Conservation (phyloP, 129 eudicot species). For the Flaveria linearis region DNA sequence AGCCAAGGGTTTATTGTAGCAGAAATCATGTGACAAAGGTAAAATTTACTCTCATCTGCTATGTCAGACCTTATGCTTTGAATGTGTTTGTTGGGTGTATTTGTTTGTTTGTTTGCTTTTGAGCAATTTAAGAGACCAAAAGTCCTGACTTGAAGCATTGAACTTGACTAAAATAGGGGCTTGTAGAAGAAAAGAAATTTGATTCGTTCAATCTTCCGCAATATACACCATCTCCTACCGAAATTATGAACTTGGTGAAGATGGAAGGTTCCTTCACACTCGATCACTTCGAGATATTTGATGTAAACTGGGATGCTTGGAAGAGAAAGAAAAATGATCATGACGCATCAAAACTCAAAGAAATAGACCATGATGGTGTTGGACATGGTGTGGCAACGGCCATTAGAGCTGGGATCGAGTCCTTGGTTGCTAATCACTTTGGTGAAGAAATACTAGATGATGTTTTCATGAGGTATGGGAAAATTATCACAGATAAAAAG, state of each 20-base stretch:
- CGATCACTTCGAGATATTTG: slow-evolving; percentile 32
- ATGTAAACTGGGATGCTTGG: slow-evolving; percentile 40
- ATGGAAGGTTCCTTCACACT: slow-evolving; percentile 43
- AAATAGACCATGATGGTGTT: slow-evolving; percentile 3
- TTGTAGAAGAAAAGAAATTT: slow-evolving; percentile 35
- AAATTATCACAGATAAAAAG: slow-evolving; percentile 22
- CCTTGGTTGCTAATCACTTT: slow-evolving; percentile 50
- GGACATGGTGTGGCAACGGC: slow-evolving; percentile 41
- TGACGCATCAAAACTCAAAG: neutral
- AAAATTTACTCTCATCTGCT: too few species aligned
- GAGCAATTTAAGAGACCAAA: too few species aligned
- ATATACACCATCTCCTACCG: slow-evolving; percentile 33
- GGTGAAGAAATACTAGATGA: slow-evolving; percentile 48
- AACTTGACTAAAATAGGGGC: slow-evolving; percentile 18
- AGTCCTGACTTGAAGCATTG: too few species aligned
- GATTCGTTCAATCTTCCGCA: slow-evolving; percentile 46
- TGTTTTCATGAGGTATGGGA: slow-evolving; percentile 41
- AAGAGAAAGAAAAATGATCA: slow-evolving; percentile 5
- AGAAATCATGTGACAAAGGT: too few species aligned
- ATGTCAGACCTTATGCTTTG: too few species aligned
- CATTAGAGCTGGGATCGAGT: slow-evolving; percentile 47
- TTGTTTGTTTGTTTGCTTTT: too few species aligned
- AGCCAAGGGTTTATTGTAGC: too few species aligned
- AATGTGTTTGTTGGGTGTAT: too few species aligned
- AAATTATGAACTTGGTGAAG: slow-evolving; percentile 39